These are phyloP conservation scores for Phytophthora fragariae DNA, from an alignment of 352 stramenopile genomes.

Conservation along the genomic window DNA sequence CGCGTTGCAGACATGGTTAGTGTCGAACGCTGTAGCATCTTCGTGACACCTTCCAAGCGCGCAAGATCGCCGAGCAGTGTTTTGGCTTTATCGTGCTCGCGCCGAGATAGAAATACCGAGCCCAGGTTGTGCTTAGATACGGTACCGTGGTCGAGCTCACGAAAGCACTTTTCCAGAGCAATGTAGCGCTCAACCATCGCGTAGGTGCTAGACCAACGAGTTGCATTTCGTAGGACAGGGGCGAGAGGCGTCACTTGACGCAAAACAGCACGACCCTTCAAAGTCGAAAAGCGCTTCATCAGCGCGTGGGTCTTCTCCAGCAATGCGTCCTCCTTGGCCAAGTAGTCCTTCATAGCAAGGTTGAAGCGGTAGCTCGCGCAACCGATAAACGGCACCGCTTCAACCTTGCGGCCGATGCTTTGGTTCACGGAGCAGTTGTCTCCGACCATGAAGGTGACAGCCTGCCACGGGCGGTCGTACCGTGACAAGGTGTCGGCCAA, in stretches of 20 bases:
- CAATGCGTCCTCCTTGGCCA: background rate
- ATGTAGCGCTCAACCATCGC: slow-evolving; percentile 5
- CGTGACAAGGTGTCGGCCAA: background rate
- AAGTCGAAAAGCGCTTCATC: slow-evolving; percentile 4
- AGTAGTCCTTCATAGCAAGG: slow-evolving; percentile 1
- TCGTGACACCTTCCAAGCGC: slow-evolving; percentile 3
- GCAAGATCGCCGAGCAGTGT: no score
- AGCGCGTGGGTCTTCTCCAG: background rate
- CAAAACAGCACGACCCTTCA: slow-evolving; percentile 3
- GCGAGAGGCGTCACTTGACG: slow-evolving; percentile 1
- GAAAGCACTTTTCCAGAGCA: background rate
- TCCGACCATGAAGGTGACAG: slow-evolving; percentile 1
- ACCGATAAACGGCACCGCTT: slow-evolving; percentile 3
- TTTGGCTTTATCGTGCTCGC: background rate
- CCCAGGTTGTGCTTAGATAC: background rate
- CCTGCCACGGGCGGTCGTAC: background rate
- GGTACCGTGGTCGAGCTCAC: background rate
- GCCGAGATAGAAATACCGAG: background rate
- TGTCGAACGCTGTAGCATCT: background rate
- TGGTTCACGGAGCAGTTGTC: slow-evolving; percentile 18
- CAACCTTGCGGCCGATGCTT: background rate
- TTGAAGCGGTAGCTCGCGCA: slow-evolving; percentile 13
- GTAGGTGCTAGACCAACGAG: slow-evolving; percentile 1
- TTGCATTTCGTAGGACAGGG: slow-evolving; percentile 1
- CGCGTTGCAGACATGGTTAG: background rate